Conservation (phyloP, 176 grass and related monocot genomes). For the Pontederia paniculata region DNA sequence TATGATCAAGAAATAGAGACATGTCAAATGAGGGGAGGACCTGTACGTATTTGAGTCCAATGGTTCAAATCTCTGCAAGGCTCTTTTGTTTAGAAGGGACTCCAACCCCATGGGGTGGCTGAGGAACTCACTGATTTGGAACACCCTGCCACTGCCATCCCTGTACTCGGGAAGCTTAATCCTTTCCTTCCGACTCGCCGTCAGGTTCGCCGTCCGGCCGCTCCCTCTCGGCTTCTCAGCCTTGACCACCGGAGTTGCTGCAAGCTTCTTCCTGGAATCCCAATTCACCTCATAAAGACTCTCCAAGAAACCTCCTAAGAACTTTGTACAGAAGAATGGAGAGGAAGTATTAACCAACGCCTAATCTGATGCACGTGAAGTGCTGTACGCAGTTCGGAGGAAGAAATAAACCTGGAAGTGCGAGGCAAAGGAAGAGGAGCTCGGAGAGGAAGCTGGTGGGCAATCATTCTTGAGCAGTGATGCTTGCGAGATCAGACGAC, state of each 20-base stretch:
- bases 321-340: neutral
- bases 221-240: neutral
- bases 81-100: conserved; percentile 63
- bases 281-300: neutral
- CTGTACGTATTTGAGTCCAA: conserved; percentile 24
- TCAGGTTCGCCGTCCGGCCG: conserved; percentile 2
- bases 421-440: neutral
- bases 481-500: no score
- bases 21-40: conserved; percentile 1
- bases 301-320: neutral
- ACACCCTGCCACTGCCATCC: neutral
- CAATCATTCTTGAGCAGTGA: neutral
- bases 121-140: conserved; percentile 49
- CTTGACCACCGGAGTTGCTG: neutral
- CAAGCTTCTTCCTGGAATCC: neutral
- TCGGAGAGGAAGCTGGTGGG: neutral
- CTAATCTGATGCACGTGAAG: no score
- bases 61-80: conserved; percentile 54
- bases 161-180: neutral
- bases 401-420: neutral
- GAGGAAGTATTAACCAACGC: no score
- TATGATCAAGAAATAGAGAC: neutral
- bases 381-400: no score
- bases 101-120: conserved; percentile 48
- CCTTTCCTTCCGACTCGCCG: neutral